Conservation (phyloP, 345 rosid species). For the Fremontodendron californicum region DNA sequence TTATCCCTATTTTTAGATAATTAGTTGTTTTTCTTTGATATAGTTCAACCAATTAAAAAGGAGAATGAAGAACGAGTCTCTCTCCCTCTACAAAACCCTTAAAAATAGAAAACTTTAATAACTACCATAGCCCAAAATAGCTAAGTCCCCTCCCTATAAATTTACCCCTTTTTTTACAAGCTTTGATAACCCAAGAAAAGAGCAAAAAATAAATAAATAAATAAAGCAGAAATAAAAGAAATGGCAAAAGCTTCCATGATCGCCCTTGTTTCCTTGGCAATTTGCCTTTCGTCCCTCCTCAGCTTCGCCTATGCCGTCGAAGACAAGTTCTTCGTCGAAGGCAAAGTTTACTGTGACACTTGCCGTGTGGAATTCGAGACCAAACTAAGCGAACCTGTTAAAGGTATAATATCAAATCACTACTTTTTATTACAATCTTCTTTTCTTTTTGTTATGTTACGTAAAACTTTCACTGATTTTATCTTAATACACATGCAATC, state of each 20-base stretch:
- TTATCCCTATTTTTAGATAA: not conserved
- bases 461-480: no score
- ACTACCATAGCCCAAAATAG: not conserved
- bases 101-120: not conserved
- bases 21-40: not conserved
- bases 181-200: not conserved
- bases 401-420: no score
- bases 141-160: not conserved
- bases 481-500: no score
- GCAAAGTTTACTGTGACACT: no score
- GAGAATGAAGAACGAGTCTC: not conserved
- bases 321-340: conserved; percentile 11
- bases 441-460: no score
- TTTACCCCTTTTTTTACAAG: not conserved
- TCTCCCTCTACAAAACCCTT: not conserved
- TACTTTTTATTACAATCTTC: no score
- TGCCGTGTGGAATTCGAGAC: no score
- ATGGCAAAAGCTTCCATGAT: not conserved
- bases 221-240: no score
- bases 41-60: no score
- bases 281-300: conserved; percentile 17
- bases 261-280: not conserved
- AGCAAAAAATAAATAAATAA: no score
- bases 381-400: no score
- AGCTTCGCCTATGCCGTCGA: not conserved